These are phyloP conservation scores for Brassica nigra DNA, from an alignment of 345 rosid genomes.

Conservation along the genomic window DNA sequence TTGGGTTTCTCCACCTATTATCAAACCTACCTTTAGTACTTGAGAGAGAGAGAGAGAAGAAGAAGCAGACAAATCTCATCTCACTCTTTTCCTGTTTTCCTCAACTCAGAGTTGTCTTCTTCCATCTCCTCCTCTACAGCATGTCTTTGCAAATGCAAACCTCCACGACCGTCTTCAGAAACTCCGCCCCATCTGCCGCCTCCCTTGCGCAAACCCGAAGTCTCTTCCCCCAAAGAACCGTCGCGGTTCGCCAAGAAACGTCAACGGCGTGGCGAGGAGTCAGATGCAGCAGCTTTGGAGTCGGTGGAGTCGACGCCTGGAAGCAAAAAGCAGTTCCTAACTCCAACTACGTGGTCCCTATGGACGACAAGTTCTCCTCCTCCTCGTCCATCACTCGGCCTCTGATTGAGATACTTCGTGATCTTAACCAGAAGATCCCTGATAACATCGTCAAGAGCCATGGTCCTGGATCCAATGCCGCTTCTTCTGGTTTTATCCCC, in stretches of 20 bases:
- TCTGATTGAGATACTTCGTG: slow-evolving; percentile 89
- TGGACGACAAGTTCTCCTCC: slow-evolving; percentile 65
- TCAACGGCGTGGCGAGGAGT: slow-evolving; percentile 17
- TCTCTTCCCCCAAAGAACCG: background rate
- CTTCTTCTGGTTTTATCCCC: slow-evolving; percentile 60
- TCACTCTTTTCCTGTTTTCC: slow-evolving; percentile 6
- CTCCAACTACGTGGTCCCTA: slow-evolving; percentile 91
- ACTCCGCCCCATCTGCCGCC: background rate
- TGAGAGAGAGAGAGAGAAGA: background rate
- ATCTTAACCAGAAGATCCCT: slow-evolving; percentile 90
- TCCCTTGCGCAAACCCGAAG: background rate
- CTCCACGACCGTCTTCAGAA: slow-evolving; percentile 7
- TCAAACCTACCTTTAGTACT: background rate
- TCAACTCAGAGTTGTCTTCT: background rate
- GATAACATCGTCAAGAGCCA: slow-evolving; percentile 70
- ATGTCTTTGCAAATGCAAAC: slow-evolving; percentile 33
- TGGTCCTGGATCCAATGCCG: slow-evolving; percentile 34
- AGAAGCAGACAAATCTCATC: background rate
- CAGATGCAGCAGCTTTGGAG: slow-evolving; percentile 30
- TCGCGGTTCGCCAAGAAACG: slow-evolving; percentile 10
- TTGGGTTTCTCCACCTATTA: background rate
- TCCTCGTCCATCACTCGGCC: slow-evolving; percentile 79
- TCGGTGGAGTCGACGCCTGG: slow-evolving; percentile 19
- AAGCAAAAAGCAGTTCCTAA: slow-evolving; percentile 68
- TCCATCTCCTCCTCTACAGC: background rate